Evolutionary conservation across 352 stramenopile genomes (phyloP).

Genomic region (Thraustotheca clavata): DNA sequence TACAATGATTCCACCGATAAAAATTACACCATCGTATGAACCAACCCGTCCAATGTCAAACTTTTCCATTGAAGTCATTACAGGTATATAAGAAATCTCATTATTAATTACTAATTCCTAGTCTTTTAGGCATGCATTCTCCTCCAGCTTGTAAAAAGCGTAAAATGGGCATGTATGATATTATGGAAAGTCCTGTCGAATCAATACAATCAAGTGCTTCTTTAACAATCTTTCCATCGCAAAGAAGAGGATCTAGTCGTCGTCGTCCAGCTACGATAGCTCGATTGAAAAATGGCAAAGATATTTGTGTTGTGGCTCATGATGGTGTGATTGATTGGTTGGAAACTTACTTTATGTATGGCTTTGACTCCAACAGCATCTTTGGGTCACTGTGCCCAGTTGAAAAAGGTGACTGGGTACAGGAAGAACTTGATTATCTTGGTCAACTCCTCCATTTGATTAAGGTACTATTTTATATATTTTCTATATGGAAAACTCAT

Average conservation of each 20-base stretch:
- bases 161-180: conserved; percentile 10
- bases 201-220: too few species aligned
- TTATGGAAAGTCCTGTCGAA: not conserved
- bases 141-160: not conserved
- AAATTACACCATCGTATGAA: not conserved
- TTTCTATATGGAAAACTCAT: not conserved
- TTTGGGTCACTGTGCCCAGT: conserved; percentile 8
- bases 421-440: conserved; percentile 4
- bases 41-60: not conserved
- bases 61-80: conserved; percentile 10
- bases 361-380: conserved; percentile 18
- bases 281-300: conserved; percentile 5
- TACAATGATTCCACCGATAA: not conserved
- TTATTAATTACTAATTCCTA: not conserved
- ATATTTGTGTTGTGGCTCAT: conserved; percentile 16
- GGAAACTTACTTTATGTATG: conserved; percentile 15
- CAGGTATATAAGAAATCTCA: not conserved
- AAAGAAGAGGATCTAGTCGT: not conserved
- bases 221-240: not conserved
- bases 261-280: conserved; percentile 11
- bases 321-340: conserved; percentile 14
- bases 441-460: not conserved
- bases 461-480: not conserved
- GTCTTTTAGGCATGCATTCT: not conserved
- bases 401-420: not conserved